A percentile compares a stretch with the other conserved stretches of the same genome.
Conservation (phyloP, 305 asterid genomes). For the Ruellia speciosa region DNA sequence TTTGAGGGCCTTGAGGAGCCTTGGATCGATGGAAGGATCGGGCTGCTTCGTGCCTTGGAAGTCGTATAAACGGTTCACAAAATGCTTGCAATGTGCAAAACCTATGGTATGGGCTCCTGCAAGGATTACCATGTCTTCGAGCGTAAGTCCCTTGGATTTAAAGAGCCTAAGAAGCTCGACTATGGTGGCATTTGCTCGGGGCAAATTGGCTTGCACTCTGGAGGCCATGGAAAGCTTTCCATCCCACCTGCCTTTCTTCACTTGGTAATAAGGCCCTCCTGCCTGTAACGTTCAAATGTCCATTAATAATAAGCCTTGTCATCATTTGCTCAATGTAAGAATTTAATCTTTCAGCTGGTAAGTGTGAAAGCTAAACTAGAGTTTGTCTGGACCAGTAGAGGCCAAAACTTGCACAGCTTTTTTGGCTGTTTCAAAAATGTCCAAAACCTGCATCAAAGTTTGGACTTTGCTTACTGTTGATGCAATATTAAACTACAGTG, state of each 20-base stretch:
- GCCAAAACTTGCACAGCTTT: conserved; percentile 33
- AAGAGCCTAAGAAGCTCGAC: conserved; percentile 56
- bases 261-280: conserved; percentile 86
- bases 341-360: conserved; percentile 5
- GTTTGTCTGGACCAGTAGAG: conserved; percentile 12
- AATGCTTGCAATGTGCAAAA: conserved; percentile 75
- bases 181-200: conserved; percentile 56
- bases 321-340: conserved; percentile 8
- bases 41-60: conserved; percentile 52
- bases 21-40: conserved; percentile 58
- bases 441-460: conserved; percentile 13
- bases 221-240: conserved; percentile 73
- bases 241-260: conserved; percentile 96
- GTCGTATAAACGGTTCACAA: conserved; percentile 55
- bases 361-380: not conserved
- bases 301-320: conserved; percentile 16
- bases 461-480: conserved; percentile 18
- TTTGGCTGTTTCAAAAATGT: conserved; percentile 12
- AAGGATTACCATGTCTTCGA: conserved; percentile 63
- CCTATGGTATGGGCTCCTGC: conserved; percentile 95
- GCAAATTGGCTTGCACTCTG: conserved; percentile 57
- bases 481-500: conserved; percentile 6
- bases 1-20: conserved; percentile 68
- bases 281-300: conserved; percentile 28
- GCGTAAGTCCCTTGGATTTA: conserved; percentile 63